Evolutionary conservation across 768 basidiomycete species (phyloP).

Genomic region (Leccinum variicolor): DNA sequence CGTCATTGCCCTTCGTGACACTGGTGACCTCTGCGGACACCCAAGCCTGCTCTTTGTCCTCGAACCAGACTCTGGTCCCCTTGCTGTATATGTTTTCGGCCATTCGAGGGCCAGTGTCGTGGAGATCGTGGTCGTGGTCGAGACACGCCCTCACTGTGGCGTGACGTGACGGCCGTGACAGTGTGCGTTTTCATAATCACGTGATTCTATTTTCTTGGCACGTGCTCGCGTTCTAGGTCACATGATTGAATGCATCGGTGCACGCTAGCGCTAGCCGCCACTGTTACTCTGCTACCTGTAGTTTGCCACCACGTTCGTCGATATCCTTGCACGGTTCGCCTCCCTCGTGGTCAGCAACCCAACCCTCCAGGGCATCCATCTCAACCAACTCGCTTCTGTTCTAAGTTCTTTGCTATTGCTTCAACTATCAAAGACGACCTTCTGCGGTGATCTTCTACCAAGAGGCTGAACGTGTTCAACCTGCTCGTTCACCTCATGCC

Average conservation of each 20-base stretch:
- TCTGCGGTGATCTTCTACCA: too few species aligned
- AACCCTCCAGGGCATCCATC: too few species aligned
- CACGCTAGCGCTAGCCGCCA: too few species aligned
- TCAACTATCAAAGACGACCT: too few species aligned
- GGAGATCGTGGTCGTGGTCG: slow-evolving; percentile 19
- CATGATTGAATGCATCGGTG: not conserved
- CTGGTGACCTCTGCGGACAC: slow-evolving; percentile 80
- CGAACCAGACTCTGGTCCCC: slow-evolving; percentile 88
- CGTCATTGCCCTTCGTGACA: slow-evolving; percentile 61
- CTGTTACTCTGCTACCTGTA: too few species aligned
- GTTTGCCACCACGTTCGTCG: too few species aligned
- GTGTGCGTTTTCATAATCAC: slow-evolving; percentile 14
- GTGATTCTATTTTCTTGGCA: slow-evolving; percentile 4
- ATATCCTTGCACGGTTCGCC: too few species aligned
- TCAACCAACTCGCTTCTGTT: too few species aligned
- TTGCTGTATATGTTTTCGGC: slow-evolving; percentile 91
- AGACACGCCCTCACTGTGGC: not conserved
- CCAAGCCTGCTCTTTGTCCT: slow-evolving; percentile 94
- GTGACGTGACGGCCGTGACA: slow-evolving; percentile 28
- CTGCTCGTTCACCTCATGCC: too few species aligned
- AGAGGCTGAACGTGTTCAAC: too few species aligned
- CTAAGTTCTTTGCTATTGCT: too few species aligned
- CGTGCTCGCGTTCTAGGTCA: not conserved
- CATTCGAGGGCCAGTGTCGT: slow-evolving; percentile 57
- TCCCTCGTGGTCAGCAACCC: too few species aligned